Evolutionary conservation across 257 asterid genomes (phyloP), one percentile per base, ranked within the genome.

Genomic region (Prunella vulgaris): DNA sequence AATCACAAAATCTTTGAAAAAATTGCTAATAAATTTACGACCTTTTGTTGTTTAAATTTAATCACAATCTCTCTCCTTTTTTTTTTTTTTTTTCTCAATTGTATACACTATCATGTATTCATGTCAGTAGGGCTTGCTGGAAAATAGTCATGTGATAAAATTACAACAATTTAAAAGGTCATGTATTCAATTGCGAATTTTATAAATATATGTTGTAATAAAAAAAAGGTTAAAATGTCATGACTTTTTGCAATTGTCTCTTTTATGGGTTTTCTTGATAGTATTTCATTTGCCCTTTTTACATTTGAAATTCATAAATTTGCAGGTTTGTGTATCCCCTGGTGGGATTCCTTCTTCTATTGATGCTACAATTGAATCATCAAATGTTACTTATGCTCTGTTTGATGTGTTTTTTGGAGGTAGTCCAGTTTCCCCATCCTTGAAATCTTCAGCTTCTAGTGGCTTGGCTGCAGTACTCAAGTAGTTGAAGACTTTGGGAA

Each of bases 321-420:
- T 66, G 76, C 80, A 93, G 98, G 90, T 93, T 53, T 81, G 79
- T 51, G 83, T 88, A 64, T 84, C 97, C 46, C 80, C 92, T 64
- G 86, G 87, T 38, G 90, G 84, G 53, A 60, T 40, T 70, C 93
- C 95, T 80, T 78, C 94, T 62, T 51, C 75, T 0, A 72, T 87
- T 69, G 99, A 90, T 59, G 96, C 95, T 60, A 81, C 87, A 56
- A 84, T 90, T 37, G 88, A 86, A 75, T 90, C 99, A 58, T 30
- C 81, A 42, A 87, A 86, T 33, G 96, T 88, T 49, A 75, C 90
- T 8, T 84, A 83, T 40, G 91, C 99, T 64, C 87, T 93, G 61
- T 90, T 88, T 49, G 87, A 93, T 48, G 91, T 93, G 68, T 90
- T 90, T 87, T 87, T 88, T 60, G 99, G 97, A 79, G 79, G 80